phyloP scores from a whole-genome alignment of 139 green algal species.

The Coelastrella sp. region DNA sequence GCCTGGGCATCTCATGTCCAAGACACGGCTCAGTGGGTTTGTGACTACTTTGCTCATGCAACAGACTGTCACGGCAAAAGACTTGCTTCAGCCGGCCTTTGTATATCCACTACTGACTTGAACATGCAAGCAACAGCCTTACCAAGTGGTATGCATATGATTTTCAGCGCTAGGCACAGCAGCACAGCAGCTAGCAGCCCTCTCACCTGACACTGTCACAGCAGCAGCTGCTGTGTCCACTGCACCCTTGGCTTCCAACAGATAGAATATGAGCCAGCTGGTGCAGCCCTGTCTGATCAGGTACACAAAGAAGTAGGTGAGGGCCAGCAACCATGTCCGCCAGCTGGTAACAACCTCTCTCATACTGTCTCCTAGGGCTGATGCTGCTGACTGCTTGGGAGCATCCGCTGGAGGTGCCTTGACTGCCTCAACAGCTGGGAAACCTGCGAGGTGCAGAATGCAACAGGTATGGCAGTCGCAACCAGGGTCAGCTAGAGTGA shows the following conservation, averaged over 20 bases:
- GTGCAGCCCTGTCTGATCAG: constrained; percentile 77
- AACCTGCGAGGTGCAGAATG: background rate
- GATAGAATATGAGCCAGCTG: constrained; percentile 83
- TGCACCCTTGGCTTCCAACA: constrained; percentile 77
- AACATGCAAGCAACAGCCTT: no score
- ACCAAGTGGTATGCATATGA: no score
- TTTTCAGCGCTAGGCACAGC: no score
- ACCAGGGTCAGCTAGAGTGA: background rate
- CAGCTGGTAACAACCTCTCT: constrained; percentile 71
- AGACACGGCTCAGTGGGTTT: no score
- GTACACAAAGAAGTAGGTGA: constrained; percentile 86
- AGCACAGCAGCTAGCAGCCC: no score
- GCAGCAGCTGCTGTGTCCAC: constrained; percentile 70
- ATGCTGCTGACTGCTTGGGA: constrained; percentile 52
- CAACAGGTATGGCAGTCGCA: background rate
- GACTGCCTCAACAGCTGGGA: constrained; percentile 24
- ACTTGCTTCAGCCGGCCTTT: no score
- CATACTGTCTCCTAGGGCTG: constrained; percentile 75
- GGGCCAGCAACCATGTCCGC: constrained; percentile 63
- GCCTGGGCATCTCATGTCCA: no score
- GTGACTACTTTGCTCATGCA: no score
- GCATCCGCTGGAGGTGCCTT: constrained; percentile 58
- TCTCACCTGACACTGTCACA: constrained; percentile 64
- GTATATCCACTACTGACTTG: no score
- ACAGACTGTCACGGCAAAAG: no score